phyloP scores from a whole-genome alignment of 306 rosid genomes.

The Senna tora region DNA sequence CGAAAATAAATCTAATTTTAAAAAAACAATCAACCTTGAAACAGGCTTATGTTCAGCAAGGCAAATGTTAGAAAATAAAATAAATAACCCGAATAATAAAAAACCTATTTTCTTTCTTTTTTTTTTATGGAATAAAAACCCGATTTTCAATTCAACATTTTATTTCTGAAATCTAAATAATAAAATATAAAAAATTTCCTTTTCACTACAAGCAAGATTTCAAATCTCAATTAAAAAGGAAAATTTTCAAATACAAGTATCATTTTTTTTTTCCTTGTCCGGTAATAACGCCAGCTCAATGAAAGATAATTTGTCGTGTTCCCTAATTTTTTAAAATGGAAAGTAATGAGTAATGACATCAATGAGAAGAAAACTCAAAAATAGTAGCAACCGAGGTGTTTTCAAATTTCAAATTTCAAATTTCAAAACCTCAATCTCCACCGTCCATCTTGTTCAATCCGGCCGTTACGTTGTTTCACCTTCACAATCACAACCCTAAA shows the following conservation, averaged over 20 bases:
- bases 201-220: neutral
- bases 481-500: slow-evolving; percentile 2
- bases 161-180: too few species aligned
- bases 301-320: neutral
- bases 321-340: neutral
- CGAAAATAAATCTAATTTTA: too few species aligned
- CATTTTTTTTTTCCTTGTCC: neutral
- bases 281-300: slow-evolving; percentile 3
- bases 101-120: too few species aligned
- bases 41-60: too few species aligned
- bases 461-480: neutral
- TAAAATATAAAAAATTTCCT: too few species aligned
- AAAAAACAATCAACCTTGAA: too few species aligned
- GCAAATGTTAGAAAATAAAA: too few species aligned
- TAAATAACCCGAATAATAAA: too few species aligned
- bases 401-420: slow-evolving; percentile 32
- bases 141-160: too few species aligned
- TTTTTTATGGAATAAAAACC: too few species aligned
- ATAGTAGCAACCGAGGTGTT: neutral
- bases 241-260: neutral
- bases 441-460: neutral
- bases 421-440: slow-evolving; percentile 6
- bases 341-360: neutral
- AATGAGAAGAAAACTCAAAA: neutral
- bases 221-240: neutral